Base-by-base conservation (phyloP, 139 green algal species). In the Chlamydomonas asymmetrica region DNA sequence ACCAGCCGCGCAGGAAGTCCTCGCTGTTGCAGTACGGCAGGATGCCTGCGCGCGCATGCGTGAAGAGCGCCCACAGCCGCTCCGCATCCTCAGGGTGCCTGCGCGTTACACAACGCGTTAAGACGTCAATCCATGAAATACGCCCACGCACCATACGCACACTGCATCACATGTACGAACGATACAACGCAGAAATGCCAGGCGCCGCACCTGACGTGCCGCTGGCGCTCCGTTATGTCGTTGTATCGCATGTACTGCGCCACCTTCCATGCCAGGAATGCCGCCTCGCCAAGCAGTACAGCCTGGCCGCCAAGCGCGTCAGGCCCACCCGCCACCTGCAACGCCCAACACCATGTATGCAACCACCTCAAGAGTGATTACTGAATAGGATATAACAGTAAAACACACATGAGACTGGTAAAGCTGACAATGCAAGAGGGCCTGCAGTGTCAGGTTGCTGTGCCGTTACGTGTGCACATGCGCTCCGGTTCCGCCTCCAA, bases 51-150 rank as follows among this genome's bases (percentile, higher is more conserved):
- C 70, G 57, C 56, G n/a, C 59, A 57, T 76, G 70, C 3, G 5
- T 38, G 70, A 76, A 76, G 48, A 67, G 70, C 54, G 40, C 38
- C 70, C 70, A 76, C 20, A 76, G 56, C 31, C 29, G 56, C 39
- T 67, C 40, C 40, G 60, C 70, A 22, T 68, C 56, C 57, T 76
- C 70, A 23, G 70, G 70, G 4, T 52, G 40, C 70, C 70, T 76
- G 41, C 9, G 40, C 9, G 25, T 52, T 52, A 52, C 45, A 25
- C 18, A 13, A 52, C 18, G 34, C 3, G 60, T 6, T 38, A 64
- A 31, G 7, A 41, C 8, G 23, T 25, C 18, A 23, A 7, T 25
- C n/a, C 4, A 9, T 6, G 4, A 23, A 43, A 4, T 41, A 68
- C 57, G 48, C 60, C 31, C 37, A 56, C 57, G 52, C 70, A 3